phyloP scores from a whole-genome alignment of 441 rosid species.

The Daphne laureola region DNA sequence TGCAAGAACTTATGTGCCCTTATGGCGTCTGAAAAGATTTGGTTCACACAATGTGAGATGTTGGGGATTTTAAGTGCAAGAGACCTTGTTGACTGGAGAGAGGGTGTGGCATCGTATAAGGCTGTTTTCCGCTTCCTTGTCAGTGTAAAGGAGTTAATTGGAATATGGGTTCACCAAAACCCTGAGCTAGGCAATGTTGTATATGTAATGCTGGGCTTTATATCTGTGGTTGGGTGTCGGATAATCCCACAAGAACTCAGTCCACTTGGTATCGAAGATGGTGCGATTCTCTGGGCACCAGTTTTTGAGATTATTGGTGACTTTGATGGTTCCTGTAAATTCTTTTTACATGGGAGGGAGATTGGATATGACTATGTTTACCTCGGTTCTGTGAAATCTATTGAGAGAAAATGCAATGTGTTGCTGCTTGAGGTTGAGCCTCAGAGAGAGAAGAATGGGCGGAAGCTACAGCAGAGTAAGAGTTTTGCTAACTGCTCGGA shows the following conservation, averaged over 20 bases:
- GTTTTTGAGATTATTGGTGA: slow-evolving; percentile 65
- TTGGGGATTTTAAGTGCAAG: slow-evolving; percentile 36
- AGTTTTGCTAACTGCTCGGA: slow-evolving; percentile 33
- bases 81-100: slow-evolving; percentile 66
- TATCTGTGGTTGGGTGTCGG: slow-evolving; percentile 68
- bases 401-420: slow-evolving; percentile 57
- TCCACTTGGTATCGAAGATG: slow-evolving; percentile 66
- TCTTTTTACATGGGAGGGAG: slow-evolving; percentile 74
- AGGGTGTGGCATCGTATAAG: slow-evolving; percentile 52
- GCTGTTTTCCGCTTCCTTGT: slow-evolving; percentile 59
- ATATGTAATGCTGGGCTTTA: slow-evolving; percentile 73
- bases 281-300: slow-evolving; percentile 67
- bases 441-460: slow-evolving; percentile 18
- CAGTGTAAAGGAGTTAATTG: slow-evolving; percentile 52
- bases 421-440: slow-evolving; percentile 76
- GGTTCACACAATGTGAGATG: slow-evolving; percentile 65
- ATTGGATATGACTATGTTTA: slow-evolving; percentile 40
- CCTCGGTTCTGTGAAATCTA: slow-evolving; percentile 50
- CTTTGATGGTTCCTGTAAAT: slow-evolving; percentile 44
- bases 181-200: slow-evolving; percentile 89
- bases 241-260: slow-evolving; percentile 84
- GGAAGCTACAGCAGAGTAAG: slow-evolving; percentile 26
- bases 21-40: slow-evolving; percentile 53
- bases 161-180: slow-evolving; percentile 86
- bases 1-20: slow-evolving; percentile 41